Evolutionary conservation across 352 stramenopile genomes (phyloP).

Genomic region (Phytophthora brassicae): DNA sequence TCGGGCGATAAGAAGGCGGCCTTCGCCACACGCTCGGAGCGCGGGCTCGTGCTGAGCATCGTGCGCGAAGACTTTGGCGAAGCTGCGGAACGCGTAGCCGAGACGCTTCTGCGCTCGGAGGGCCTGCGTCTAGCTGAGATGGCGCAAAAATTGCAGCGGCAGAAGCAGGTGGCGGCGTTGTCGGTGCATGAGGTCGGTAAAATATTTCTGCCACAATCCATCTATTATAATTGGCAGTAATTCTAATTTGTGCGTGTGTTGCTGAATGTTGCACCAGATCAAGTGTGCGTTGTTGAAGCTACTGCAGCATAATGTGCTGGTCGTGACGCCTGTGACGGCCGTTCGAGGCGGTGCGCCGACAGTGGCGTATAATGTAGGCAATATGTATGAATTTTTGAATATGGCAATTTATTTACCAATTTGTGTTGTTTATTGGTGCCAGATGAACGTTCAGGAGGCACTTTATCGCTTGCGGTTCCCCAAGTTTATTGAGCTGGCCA

Average conservation of each 20-base stretch:
- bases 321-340: slow-evolving; percentile 50
- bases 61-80: slow-evolving; percentile 83
- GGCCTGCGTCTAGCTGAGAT: slow-evolving; percentile 70
- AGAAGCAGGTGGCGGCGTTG: slow-evolving; percentile 29
- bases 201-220: background rate
- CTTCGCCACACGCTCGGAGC: slow-evolving; percentile 76
- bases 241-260: background rate
- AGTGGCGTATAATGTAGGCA: slow-evolving; percentile 52
- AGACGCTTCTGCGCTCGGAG: slow-evolving; percentile 65
- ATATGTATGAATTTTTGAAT: slow-evolving; percentile 1
- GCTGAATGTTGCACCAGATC: slow-evolving; percentile 36
- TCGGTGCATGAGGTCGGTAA: slow-evolving; percentile 53
- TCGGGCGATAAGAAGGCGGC: slow-evolving; percentile 16
- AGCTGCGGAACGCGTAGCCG: slow-evolving; percentile 58
- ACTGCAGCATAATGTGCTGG: slow-evolving; percentile 85
- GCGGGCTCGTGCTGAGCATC: slow-evolving; percentile 68
- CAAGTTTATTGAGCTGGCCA: slow-evolving; percentile 81
- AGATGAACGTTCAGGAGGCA: slow-evolving; percentile 82
- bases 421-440: slow-evolving; percentile 5
- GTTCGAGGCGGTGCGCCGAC: slow-evolving; percentile 19
- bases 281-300: slow-evolving; percentile 85
- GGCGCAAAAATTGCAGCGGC: slow-evolving; percentile 53
- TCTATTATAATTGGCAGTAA: background rate
- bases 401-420: background rate
- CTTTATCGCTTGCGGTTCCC: slow-evolving; percentile 85